Conservation (phyloP, 148 eudicot species). For the Diospyros kaki region DNA sequence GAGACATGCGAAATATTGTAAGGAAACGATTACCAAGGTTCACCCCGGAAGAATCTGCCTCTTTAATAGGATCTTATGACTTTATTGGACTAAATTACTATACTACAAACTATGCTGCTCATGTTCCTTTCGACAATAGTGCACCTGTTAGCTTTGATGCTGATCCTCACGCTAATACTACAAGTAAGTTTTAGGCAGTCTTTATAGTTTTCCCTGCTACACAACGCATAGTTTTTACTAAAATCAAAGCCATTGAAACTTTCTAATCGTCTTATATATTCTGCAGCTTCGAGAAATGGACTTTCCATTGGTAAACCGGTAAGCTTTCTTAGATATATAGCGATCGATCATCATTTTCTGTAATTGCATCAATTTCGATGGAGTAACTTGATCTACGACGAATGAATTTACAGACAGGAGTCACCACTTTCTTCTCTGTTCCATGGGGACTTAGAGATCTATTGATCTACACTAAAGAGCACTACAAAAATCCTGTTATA, state of each 20-base stretch:
- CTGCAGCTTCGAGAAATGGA: not conserved
- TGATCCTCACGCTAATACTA: not conserved
- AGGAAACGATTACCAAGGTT: not conserved
- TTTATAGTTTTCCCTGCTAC: no score
- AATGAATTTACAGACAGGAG: no score
- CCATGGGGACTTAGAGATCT: constrained; percentile 14
- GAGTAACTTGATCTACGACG: no score
- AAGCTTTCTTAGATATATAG: not conserved
- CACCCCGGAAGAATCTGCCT: not conserved
- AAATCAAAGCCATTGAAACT: not conserved
- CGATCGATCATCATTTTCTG: no score
- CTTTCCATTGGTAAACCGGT: not conserved
- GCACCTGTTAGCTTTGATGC: not conserved
- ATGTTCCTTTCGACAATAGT: not conserved
- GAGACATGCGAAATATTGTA: not conserved
- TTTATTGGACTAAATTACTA: constrained; percentile 5
- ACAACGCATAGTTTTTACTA: not conserved
- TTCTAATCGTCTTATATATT: not conserved
- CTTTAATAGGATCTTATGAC: not conserved
- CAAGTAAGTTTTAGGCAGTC: not conserved
- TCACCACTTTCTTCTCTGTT: not conserved
- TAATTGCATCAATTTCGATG: no score
- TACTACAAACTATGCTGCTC: not conserved
- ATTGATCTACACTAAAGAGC: constrained; percentile 14
- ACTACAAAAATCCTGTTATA: constrained; percentile 18